A percentile compares a stretch with the other conserved stretches of the same genome.
Conservation (phyloP, 108 stramenopile species). For the Thalassiosira profunda region DNA sequence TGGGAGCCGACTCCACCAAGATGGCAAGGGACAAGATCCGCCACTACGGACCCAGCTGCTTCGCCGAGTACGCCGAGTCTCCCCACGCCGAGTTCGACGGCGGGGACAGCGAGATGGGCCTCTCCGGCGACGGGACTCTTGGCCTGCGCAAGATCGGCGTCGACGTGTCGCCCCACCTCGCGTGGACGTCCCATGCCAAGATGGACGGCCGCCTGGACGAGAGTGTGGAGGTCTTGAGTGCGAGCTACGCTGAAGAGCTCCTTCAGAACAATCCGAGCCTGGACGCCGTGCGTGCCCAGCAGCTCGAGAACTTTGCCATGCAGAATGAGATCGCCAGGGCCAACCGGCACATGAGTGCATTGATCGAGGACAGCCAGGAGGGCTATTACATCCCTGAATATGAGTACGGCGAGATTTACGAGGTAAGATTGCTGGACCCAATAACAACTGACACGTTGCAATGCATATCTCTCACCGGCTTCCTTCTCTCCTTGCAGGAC, state of each 20-base stretch:
- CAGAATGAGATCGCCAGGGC: slow-evolving; percentile 70
- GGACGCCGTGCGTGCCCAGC: slow-evolving; percentile 74
- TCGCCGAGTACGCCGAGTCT: background rate
- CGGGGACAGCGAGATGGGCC: slow-evolving; percentile 25
- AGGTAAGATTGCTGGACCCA: slow-evolving; percentile 9
- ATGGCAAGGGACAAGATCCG: slow-evolving; percentile 54
- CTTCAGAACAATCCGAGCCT: slow-evolving; percentile 45
- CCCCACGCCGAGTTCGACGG: slow-evolving; percentile 15
- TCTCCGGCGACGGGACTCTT: slow-evolving; percentile 12
- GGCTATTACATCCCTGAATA: background rate
- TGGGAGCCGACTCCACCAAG: slow-evolving; percentile 47
- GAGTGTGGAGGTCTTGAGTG: slow-evolving; percentile 31
- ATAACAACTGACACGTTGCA: background rate
- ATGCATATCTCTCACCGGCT: background rate
- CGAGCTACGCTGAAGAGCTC: slow-evolving; percentile 76
- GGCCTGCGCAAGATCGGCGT: slow-evolving; percentile 36
- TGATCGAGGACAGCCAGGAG: background rate
- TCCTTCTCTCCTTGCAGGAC: slow-evolving; percentile 8
- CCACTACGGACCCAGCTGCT: slow-evolving; percentile 4
- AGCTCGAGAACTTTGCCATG: slow-evolving; percentile 86
- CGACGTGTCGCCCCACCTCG: slow-evolving; percentile 42
- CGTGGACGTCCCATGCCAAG: too few relatives aligned
- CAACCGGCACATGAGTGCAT: slow-evolving; percentile 39
- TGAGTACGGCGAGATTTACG: background rate
- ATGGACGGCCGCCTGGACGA: slow-evolving; percentile 21